These are phyloP conservation scores for Fragaria nilgerrensis DNA, from an alignment of 306 rosid species.

Conservation along the genomic window DNA sequence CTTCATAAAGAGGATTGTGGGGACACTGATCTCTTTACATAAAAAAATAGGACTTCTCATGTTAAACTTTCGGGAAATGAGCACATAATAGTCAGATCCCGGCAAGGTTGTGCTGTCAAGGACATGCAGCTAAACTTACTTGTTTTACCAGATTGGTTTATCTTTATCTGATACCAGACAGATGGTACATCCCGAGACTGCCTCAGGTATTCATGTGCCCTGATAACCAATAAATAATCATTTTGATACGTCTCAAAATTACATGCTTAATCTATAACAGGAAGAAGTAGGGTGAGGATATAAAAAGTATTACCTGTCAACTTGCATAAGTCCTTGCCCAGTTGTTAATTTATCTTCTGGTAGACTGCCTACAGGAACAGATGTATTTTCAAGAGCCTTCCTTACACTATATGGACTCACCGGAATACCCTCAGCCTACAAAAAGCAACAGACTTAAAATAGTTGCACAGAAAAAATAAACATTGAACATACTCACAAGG, in stretches of 20 bases:
- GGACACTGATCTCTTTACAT: not conserved
- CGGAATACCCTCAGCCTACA: slow-evolving; percentile 82
- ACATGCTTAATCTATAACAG: not conserved
- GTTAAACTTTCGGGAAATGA: not conserved
- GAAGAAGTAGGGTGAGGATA: slow-evolving; percentile 25
- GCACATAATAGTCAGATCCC: not conserved
- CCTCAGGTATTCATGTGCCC: slow-evolving; percentile 83
- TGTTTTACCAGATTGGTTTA: slow-evolving; percentile 74
- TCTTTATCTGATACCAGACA: slow-evolving; percentile 72
- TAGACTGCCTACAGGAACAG: slow-evolving; percentile 64
- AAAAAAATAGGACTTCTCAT: not conserved
- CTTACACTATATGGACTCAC: slow-evolving; percentile 89
- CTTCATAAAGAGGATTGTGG: not conserved
- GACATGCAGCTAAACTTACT: slow-evolving; percentile 50
- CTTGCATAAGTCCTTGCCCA: slow-evolving; percentile 99
- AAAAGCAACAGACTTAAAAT: slow-evolving; percentile 23
- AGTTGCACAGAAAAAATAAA: slow-evolving; percentile 22
- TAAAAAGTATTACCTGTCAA: slow-evolving; percentile 72
- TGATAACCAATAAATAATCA: slow-evolving; percentile 36
- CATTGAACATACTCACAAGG: slow-evolving; percentile 24
- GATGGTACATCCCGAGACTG: slow-evolving; percentile 58
- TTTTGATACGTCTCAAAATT: slow-evolving; percentile 4
- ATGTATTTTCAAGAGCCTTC: slow-evolving; percentile 90
- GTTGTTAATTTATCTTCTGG: slow-evolving; percentile 85
- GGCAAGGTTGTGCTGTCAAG: not conserved